Evolutionary conservation across 2,329 filamentous ascomycete species (phyloP).

Genomic region (Pestalotiopsis sp.): DNA sequence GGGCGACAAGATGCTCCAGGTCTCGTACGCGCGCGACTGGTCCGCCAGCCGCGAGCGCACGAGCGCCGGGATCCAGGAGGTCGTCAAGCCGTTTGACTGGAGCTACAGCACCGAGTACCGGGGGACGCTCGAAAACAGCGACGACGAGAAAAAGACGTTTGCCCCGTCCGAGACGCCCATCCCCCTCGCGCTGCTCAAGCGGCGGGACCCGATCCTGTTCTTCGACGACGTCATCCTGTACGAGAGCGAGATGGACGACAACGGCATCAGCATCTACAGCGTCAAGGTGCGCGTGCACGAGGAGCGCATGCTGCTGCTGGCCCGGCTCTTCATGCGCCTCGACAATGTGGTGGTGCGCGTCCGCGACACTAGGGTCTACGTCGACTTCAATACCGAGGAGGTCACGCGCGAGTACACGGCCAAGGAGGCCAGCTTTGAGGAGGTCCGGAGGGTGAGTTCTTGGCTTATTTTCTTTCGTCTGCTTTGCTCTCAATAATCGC

Average conservation of each 20-base stretch:
- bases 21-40: constrained; percentile 92
- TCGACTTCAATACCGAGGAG: constrained; percentile 80
- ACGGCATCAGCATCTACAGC: constrained; percentile 88
- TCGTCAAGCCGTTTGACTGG: constrained; percentile 98
- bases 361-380: constrained; percentile 87
- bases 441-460: constrained; percentile 68
- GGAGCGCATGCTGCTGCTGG: constrained; percentile 80
- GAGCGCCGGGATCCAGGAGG: constrained; percentile 86
- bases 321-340: constrained; percentile 87
- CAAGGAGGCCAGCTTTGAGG: constrained; percentile 81
- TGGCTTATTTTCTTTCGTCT: background rate
- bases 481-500: too few species aligned
- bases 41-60: constrained; percentile 69
- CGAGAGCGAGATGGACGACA: constrained; percentile 97
- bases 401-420: constrained; percentile 89
- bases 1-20: constrained; percentile 85
- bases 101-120: constrained; percentile 90
- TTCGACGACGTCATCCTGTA: constrained; percentile 96
- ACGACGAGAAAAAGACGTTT: constrained; percentile 16
- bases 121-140: constrained; percentile 58
- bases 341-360: constrained; percentile 89
- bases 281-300: constrained; percentile 95
- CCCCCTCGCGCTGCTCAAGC: constrained; percentile 82
- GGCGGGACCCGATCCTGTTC: constrained; percentile 92
- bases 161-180: constrained; percentile 54